Percentiles rank a stretch among this genome's conserved stretches.
Evolutionary conservation across 2,329 filamentous ascomycete genomes (phyloP).

Genomic region (Colletotrichum sp.): DNA sequence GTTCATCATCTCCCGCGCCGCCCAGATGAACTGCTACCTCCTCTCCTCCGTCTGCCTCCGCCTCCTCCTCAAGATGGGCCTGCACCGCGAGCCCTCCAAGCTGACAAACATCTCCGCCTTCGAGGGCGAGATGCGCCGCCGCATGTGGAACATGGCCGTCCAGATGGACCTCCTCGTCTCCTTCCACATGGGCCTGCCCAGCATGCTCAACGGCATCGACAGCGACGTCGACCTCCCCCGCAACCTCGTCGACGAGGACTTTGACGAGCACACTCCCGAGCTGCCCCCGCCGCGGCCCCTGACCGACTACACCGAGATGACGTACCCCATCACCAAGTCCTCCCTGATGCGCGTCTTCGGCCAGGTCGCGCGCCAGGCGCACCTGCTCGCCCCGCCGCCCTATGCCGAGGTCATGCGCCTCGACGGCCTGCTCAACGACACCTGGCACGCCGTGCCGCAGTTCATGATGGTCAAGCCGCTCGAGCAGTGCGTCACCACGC

Average conservation of each 20-base stretch:
- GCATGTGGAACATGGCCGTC: slow-evolving; percentile 57
- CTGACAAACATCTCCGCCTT: slow-evolving; percentile 55
- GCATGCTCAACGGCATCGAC: slow-evolving; percentile 68
- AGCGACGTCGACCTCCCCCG: slow-evolving; percentile 66
- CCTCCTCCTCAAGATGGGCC: slow-evolving; percentile 63
- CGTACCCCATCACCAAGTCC: slow-evolving; percentile 59
- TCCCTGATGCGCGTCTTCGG: slow-evolving; percentile 52
- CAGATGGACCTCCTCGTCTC: slow-evolving; percentile 70
- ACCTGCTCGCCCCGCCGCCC: slow-evolving; percentile 50
- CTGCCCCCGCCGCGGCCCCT: slow-evolving; percentile 62
- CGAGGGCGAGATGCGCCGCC: slow-evolving; percentile 58
- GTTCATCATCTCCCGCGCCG: slow-evolving; percentile 55
- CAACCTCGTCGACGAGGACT: slow-evolving; percentile 71
- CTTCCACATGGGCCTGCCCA: slow-evolving; percentile 72
- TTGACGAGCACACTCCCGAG: slow-evolving; percentile 57
- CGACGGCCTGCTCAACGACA: slow-evolving; percentile 49
- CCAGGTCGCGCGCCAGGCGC: slow-evolving; percentile 54
- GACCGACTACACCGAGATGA: slow-evolving; percentile 64
- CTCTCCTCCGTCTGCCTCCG: slow-evolving; percentile 55
- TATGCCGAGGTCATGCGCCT: slow-evolving; percentile 56
- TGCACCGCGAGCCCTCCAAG: slow-evolving; percentile 60
- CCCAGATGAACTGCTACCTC: slow-evolving; percentile 60
- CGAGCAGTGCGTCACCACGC: slow-evolving; percentile 54
- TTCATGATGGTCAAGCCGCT: slow-evolving; percentile 55
- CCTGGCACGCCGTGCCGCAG: slow-evolving; percentile 49